Conservation (phyloP, 352 stramenopile species). For the Phytopythium delawarense region DNA sequence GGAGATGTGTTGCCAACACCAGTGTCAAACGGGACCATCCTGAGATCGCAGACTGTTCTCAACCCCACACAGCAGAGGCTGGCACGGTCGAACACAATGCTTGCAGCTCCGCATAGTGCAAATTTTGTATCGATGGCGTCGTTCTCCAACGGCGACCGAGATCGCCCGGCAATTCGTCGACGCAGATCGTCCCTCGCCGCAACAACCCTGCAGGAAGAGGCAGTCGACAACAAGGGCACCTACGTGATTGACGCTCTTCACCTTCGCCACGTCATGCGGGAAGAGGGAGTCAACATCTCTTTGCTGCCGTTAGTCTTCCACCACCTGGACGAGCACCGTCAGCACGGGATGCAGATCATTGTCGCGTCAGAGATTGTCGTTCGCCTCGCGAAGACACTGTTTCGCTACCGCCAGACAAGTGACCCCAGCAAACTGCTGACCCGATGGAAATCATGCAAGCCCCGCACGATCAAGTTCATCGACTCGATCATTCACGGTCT, state of each 20-base stretch:
- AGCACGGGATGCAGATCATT: constrained; percentile 50
- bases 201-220: constrained; percentile 15
- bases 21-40: background rate
- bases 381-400: constrained; percentile 69
- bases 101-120: constrained; percentile 19
- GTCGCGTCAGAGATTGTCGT: constrained; percentile 68
- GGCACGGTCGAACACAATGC: constrained; percentile 26
- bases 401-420: constrained; percentile 56
- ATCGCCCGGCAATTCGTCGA: constrained; percentile 18
- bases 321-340: constrained; percentile 26
- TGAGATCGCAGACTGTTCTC: background rate
- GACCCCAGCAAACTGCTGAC: constrained; percentile 36
- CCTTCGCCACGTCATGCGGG: constrained; percentile 50
- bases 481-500: constrained; percentile 65
- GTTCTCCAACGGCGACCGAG: constrained; percentile 6
- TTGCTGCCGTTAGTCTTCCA: constrained; percentile 71
- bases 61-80: constrained; percentile 9
- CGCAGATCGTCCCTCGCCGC: constrained; percentile 44
- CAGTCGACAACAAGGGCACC: constrained; percentile 25
- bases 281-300: constrained; percentile 60
- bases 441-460: constrained; percentile 53
- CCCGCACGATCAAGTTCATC: constrained; percentile 56
- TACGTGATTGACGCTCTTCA: constrained; percentile 72
- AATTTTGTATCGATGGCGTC: constrained; percentile 18
- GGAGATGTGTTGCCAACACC: constrained; percentile 29